These are phyloP conservation scores for Pezicula radicicola DNA, from an alignment of 2,329 filamentous ascomycete genomes.

Conservation along the genomic window DNA sequence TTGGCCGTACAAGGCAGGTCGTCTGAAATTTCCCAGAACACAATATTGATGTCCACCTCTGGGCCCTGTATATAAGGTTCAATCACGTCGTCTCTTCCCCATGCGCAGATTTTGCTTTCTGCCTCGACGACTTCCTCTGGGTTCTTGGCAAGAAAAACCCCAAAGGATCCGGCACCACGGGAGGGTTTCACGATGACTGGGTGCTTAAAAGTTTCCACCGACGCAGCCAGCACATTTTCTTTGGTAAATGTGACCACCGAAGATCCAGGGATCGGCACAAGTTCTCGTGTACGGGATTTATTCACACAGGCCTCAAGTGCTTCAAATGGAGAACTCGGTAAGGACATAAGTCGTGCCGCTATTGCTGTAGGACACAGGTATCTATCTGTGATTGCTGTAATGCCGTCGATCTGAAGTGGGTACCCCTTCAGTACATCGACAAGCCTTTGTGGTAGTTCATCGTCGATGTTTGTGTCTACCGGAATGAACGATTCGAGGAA, in stretches of 20 bases:
- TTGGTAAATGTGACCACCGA: neutral
- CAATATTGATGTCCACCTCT: neutral
- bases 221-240: neutral
- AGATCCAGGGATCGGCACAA: neutral
- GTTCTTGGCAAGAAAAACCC: neutral
- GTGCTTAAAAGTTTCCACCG: no score
- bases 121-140: neutral
- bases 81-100: neutral
- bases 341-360: neutral
- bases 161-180: neutral
- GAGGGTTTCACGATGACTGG: neutral
- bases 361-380: neutral
- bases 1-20: neutral
- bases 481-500: neutral
- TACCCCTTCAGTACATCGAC: neutral
- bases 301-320: neutral
- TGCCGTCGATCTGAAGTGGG: constrained; percentile 1
- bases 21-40: neutral
- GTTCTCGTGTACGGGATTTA: neutral
- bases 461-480: neutral
- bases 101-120: neutral
- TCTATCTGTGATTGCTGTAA: neutral
- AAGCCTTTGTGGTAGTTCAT: neutral
- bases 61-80: neutral
- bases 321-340: neutral